Base-by-base conservation (phyloP, 2,329 filamentous ascomycete species). In the Mycosphaerella arachidis region DNA sequence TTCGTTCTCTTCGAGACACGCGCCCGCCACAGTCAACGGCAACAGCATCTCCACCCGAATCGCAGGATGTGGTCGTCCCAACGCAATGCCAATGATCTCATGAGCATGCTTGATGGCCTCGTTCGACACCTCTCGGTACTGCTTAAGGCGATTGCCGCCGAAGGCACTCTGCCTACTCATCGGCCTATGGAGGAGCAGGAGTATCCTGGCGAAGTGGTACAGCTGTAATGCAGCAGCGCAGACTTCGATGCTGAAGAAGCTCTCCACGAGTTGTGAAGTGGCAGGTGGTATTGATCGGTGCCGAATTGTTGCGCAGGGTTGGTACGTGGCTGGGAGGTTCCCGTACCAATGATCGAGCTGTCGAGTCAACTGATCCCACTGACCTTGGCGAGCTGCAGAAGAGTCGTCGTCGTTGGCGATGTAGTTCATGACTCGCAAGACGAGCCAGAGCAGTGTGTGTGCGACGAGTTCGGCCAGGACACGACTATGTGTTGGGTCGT, bases 181-280 rank as follows among this genome's bases (percentile, higher is more conserved):
- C 0, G 79, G 80, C 83, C 82, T 24, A 77, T 82, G 83, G 56
- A 86, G 79, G 4, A 85, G 77, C 0, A 88, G 71, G 1, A 86
- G 76, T 13, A 87, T 84, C 40, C 83, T 80, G 1, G 83, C 83
- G 75, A 87, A 86, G 67, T 88, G 83, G 63, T 86, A 88, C 40
- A 82, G 81, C 65, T 86, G 84, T 77, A 87, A 85, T 0, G 85
- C 83, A 0, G 85, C 84, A 0, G 83, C 84, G 71, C 84, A 88
- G 75, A 87, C 81, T 0, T 84, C 80, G 1, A 84, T 79, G 63
- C 80, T 81, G 72, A 86, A 87, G 84, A 86, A 88, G 10, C 86
- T 78, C 67, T 87, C 84, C 72, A 78, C 71, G 9, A 73, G 59
- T 18, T 63, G 67, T 8, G 63, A 66, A 20, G 35, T 40, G 16